Evolutionary conservation across 768 basidiomycete genomes (phyloP).

Genomic region (Holtermanniella nyarrowii): DNA sequence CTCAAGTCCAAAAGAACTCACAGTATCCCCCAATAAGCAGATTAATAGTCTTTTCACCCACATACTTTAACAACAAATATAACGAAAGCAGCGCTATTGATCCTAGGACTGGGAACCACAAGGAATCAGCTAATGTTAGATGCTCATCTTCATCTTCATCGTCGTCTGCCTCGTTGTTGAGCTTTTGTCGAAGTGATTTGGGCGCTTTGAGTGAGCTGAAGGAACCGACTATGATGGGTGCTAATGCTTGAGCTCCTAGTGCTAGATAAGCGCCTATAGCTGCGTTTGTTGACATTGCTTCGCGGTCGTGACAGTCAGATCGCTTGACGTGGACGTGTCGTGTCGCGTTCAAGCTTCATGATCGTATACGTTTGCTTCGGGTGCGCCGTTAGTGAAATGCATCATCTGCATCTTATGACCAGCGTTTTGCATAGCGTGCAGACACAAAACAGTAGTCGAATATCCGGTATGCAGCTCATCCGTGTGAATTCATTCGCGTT

Average conservation of each 20-base stretch:
- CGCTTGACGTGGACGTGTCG: too few species aligned
- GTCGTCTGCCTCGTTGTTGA: slow-evolving; percentile 43
- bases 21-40: slow-evolving; percentile 51
- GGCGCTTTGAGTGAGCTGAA: slow-evolving; percentile 40
- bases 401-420: too few species aligned
- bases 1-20: slow-evolving; percentile 8
- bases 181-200: too few species aligned
- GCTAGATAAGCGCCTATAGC: slow-evolving; percentile 21
- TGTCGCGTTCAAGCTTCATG: too few species aligned
- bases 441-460: too few species aligned
- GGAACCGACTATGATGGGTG: slow-evolving; percentile 33
- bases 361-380: too few species aligned
- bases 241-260: slow-evolving; percentile 28
- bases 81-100: slow-evolving; percentile 59
- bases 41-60: slow-evolving; percentile 73
- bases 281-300: too few species aligned
- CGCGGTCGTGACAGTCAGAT: too few species aligned
- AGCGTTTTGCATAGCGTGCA: too few species aligned
- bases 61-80: slow-evolving; percentile 60
- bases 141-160: slow-evolving; percentile 53
- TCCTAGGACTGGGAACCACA: slow-evolving; percentile 45
- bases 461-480: too few species aligned
- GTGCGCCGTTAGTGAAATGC: too few species aligned
- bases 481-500: too few species aligned
- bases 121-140: slow-evolving; percentile 37